Base-by-base conservation (phyloP, 2,329 filamentous ascomycete species). In the Chrysoporthe austroafricana region DNA sequence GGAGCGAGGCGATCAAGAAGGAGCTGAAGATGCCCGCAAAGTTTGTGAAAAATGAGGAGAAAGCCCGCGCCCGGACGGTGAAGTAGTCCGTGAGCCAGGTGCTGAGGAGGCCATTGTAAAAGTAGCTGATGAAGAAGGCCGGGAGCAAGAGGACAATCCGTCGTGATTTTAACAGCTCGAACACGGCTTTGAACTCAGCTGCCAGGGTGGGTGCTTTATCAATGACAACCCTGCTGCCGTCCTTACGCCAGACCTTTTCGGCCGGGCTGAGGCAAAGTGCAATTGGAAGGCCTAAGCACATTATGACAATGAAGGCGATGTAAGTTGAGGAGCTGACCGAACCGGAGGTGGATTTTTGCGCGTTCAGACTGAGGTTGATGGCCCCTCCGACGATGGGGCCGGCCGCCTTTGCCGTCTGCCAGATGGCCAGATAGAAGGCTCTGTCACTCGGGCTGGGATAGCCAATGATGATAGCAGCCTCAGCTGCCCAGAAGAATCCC, bases 401-500 rank as follows among this genome's bases (percentile, higher is more conserved):
- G 1, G 64, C 60, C 6, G 67, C 64, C 56, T 69, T 69, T 42
- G 67, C 67, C 4, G 64, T 67, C n/a, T 69, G 83, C 75, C 81
- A 80, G 82, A 70, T 81, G 80, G 50, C 69, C 74, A 83, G 78
- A 66, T 83, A 85, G 50, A 75, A 77, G 2, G 82, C 83, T 60
- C 83, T 74, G 68, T 84, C 84, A 1, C 75, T 70, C 1, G 79
- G 77, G 68, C 84, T 83, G 0, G 83, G 81, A 59, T 85, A 85
- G 0, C 82, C 83, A 13, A 84, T 74, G 0, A 82, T 82, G 4
- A 85, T 78, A 0, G 83, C 82, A 14, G 82, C 83, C 72, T 85
- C 83, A 9, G 79, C 78, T 0, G 82, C 81, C 83, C 83, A 85
- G 74, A 85, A 85, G 1, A 85, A 74, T 1, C 82, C 83, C 0